A percentile compares a stretch with the other conserved stretches of the same genome.
These are phyloP conservation scores for Phyllosticta paracitricarpa DNA, from an alignment of 2,329 filamentous ascomycete species.

Conservation along the genomic window DNA sequence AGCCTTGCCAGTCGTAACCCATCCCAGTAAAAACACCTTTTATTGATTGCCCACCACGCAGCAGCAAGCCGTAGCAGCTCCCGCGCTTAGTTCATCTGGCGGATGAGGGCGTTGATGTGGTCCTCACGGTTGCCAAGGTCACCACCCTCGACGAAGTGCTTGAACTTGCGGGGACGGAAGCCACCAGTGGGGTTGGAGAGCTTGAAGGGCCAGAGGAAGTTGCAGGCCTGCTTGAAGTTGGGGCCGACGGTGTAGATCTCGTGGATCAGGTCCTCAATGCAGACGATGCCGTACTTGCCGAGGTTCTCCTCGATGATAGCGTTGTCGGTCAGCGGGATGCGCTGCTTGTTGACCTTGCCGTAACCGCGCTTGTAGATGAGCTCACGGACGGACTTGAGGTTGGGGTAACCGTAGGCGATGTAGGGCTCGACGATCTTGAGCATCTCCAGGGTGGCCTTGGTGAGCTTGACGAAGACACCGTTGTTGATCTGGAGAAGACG, in stretches of 20 bases:
- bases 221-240: constrained; percentile 96
- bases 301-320: constrained; percentile 92
- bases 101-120: constrained; percentile 90
- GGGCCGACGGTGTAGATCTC: constrained; percentile 98
- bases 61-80: constrained; percentile 5
- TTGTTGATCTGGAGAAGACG: constrained; percentile 99
- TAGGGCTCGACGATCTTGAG: constrained; percentile 97
- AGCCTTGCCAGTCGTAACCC: constrained; percentile 12
- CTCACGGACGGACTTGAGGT: constrained; percentile 98
- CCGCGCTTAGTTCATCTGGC: constrained; percentile 84
- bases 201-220: constrained; percentile 99
- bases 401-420: constrained; percentile 98
- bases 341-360: constrained; percentile 98
- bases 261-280: constrained; percentile 98
- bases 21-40: constrained; percentile 8
- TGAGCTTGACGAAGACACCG: constrained; percentile 93
- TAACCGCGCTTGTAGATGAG: constrained; percentile 98
- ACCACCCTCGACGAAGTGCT: constrained; percentile 97
- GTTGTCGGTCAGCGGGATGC: constrained; percentile 93
- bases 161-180: constrained; percentile 96
- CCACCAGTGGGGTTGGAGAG: constrained; percentile 96
- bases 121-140: constrained; percentile 98
- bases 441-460: constrained; percentile 97
- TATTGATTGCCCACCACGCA: constrained; percentile 4
- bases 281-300: constrained; percentile 98